Conservation (phyloP, 768 basidiomycete species). For the Dendrothele bispora region DNA sequence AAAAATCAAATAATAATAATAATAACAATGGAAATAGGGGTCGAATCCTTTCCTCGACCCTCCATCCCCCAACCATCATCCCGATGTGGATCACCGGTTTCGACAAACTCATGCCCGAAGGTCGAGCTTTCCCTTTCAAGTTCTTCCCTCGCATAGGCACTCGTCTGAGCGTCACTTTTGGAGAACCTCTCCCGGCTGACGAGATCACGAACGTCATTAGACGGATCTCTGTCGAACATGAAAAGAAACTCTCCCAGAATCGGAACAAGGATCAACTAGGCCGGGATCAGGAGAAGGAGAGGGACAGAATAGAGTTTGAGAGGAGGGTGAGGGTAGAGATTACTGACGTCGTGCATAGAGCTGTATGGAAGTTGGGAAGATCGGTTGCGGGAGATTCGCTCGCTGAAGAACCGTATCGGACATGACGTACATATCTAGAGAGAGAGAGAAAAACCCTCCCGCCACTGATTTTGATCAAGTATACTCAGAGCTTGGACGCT, state of each 20-base stretch:
- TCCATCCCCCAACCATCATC: constrained; percentile 71
- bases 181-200: constrained; percentile 60
- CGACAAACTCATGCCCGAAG: constrained; percentile 89
- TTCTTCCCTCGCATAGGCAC: constrained; percentile 64
- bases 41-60: constrained; percentile 68
- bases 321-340: constrained; percentile 47
- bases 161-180: constrained; percentile 75
- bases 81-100: constrained; percentile 97
- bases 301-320: constrained; percentile 9
- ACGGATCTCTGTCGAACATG: background rate
- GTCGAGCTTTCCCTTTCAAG: constrained; percentile 72
- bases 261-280: too few species aligned
- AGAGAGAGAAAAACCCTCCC: too few species aligned
- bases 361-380: constrained; percentile 54
- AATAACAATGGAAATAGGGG: constrained; percentile 50
- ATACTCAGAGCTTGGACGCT: too few species aligned
- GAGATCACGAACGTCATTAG: constrained; percentile 22
- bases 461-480: too few species aligned
- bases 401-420: too few species aligned
- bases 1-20: too few species aligned
- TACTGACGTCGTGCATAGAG: constrained; percentile 50
- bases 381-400: constrained; percentile 44
- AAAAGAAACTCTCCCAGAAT: background rate
- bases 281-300: background rate
- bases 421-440: too few species aligned